Percentiles rank a stretch among this genome's conserved stretches.
These are phyloP conservation scores for Westerdykella sp. DNA, from an alignment of 2,329 filamentous ascomycete genomes.

Conservation along the genomic window DNA sequence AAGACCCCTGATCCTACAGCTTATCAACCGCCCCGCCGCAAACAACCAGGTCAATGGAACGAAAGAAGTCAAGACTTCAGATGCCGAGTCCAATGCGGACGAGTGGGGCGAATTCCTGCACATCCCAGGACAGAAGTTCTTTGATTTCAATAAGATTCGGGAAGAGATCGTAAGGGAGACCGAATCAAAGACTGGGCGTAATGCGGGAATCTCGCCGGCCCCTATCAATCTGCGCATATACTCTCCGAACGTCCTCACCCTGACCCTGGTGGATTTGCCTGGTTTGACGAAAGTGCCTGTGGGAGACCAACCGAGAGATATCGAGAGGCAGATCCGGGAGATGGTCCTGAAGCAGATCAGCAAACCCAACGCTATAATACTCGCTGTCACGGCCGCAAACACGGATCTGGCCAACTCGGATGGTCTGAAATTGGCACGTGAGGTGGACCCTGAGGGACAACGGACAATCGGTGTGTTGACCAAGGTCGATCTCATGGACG, in stretches of 20 bases:
- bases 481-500: constrained; percentile 98
- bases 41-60: constrained; percentile 66
- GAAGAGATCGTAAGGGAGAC: constrained; percentile 97
- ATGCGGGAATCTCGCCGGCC: constrained; percentile 90
- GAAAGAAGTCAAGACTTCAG: constrained; percentile 60
- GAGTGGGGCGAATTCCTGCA: constrained; percentile 99
- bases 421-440: constrained; percentile 88
- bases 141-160: constrained; percentile 96
- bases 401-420: constrained; percentile 98
- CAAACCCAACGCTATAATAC: constrained; percentile 96
- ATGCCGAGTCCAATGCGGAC: constrained; percentile 84
- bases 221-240: constrained; percentile 98
- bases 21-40: constrained; percentile 74
- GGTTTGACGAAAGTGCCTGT: constrained; percentile 96
- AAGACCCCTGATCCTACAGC: constrained; percentile 90
- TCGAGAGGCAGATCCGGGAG: constrained; percentile 91
- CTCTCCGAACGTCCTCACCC: constrained; percentile 93
- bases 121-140: constrained; percentile 94
- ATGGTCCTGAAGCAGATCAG: constrained; percentile 99
- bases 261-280: constrained; percentile 93
- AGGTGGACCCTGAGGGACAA: constrained; percentile 96
- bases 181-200: constrained; percentile 90
- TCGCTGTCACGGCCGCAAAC: constrained; percentile 94
- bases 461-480: constrained; percentile 97
- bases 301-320: constrained; percentile 92